Base-by-base conservation (phyloP, 805 yeast genomes). In the Limtongia smithiae region DNA sequence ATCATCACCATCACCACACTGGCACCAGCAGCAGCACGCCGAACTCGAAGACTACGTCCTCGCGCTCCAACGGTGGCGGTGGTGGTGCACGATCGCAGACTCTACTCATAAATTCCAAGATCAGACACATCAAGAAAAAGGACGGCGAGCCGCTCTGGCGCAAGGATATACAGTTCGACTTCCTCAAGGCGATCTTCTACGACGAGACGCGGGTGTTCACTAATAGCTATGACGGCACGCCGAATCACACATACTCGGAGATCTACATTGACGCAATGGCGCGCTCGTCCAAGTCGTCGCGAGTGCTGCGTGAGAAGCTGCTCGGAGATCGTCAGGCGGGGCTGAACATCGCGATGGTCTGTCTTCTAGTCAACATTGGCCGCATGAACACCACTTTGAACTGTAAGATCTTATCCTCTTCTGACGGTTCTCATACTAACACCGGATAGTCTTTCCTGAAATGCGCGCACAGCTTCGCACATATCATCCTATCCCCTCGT, bases 141-240 rank as follows among this genome's bases (percentile, higher is more conserved):
- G 97, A 91, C 62, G 96, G 97, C 4, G 94, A 85, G 61, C 95
- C 95, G 18, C 80, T 90, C 50, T 85, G 93, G 84, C 74, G 97
- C 41, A 76, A 71, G 47, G 97, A 91, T 61, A 83, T 91, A 48
- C 96, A 89, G 66, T 85, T 81, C 66, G 89, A 83, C 57, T 86
- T 90, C 58, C 69, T 91, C 46, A 70, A 74, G 41, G 71, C 72
- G 24, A 67, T 91, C 8, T 84, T 91, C 61, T 73, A 76, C 60
- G 83, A 88, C 62, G 71, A 75, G 25, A 68, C 75, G 37, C 68
- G 75, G 32, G 86, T 85, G 2, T 91, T 91, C 68, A 79, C 82
- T 6, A 66, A 67, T 46, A 45, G 64, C 54, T 53, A 61, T 61
- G 55, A 68, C 45, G 56, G 68, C 62, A 55, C 65, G 48, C 71